phyloP scores from a whole-genome alignment of 2,329 filamentous ascomycete genomes.

The Colletotrichum sp. region DNA sequence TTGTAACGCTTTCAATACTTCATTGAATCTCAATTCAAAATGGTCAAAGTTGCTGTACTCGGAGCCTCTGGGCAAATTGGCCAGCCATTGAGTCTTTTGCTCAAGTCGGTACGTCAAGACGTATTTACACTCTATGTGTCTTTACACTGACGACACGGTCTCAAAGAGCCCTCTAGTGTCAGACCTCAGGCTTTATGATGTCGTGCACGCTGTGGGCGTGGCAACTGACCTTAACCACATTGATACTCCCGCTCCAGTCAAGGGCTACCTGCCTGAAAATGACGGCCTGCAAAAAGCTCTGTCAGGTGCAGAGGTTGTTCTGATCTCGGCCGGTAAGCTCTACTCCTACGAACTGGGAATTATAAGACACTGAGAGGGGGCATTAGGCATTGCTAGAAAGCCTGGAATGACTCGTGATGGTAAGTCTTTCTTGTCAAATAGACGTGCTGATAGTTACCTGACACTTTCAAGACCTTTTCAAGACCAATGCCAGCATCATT shows the following conservation, averaged over 20 bases:
- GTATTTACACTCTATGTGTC: not conserved
- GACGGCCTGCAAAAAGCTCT: conserved; percentile 68
- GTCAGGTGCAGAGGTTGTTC: conserved; percentile 72
- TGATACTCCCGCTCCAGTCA: conserved; percentile 78
- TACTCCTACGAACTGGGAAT: no score
- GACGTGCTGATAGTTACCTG: not conserved
- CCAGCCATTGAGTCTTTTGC: conserved; percentile 2
- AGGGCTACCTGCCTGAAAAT: conserved; percentile 69
- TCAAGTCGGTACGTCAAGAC: conserved; percentile 1
- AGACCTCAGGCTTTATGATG: conserved; percentile 21
- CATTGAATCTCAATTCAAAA: not conserved
- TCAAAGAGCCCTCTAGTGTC: not conserved
- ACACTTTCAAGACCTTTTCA: conserved; percentile 54
- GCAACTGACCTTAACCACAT: conserved; percentile 80
- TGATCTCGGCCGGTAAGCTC: conserved; percentile 68
- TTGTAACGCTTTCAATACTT: not conserved
- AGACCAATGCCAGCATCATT: conserved; percentile 83
- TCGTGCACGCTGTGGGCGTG: conserved; percentile 56
- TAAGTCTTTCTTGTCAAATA: not conserved
- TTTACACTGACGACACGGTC: not conserved
- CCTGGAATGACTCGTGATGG: conserved; percentile 80
- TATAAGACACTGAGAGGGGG: not conserved
- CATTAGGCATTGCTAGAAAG: conserved; percentile 72
- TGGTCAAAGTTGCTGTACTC: conserved; percentile 1
- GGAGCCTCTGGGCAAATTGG: conserved; percentile 10